Base-by-base conservation (phyloP, 805 yeast genomes). In the Wickerhamomyces canadensis region DNA sequence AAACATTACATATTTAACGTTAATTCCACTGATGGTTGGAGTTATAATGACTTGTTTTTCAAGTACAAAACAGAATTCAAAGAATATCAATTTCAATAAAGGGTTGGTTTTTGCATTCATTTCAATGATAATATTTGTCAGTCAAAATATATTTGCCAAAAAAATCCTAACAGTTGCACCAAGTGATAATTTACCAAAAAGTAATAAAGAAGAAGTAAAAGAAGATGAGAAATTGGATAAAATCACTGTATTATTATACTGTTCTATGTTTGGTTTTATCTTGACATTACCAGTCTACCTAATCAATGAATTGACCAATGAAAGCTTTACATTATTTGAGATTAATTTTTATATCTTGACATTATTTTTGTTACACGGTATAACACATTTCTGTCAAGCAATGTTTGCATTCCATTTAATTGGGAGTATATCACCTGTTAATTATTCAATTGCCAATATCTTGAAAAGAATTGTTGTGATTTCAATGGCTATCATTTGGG, bases 91-190 rank as follows among this genome's bases (percentile, higher is more conserved):
- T 23, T 52, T 48, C 40, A 42, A 58, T 13, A 44, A 51, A 29
- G 73, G 73, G 0, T 41, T 67, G 15, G 9, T 54, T 8, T 66
- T 49, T 42, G 68, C 72, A 3, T 62, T 64, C 24, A 44, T 65
- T 19, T 67, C 72, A 7, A 67, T 65, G 70, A 35, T 65, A 15
- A 82, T 84, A 24, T 84, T 84, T 59, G 94, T 84, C 11, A 66
- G 80, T 8, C 94, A 84, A 54, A 84, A 83, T 54, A 80, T 84
- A 37, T 83, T 81, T 62, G 88, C 91, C n/a, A 84, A 84, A 52
- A 76, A 71, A 46, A 72, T 80, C 36, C 60, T 84, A 35, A 81
- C 89, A 2, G 61, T 68, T 37, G 70, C 67, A 36, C 56, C 56
- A n/a, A 46, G 41, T 26, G 41, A 38, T 6, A 37, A 37, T 24